These are phyloP conservation scores for Schoenoplectus triqueter DNA, from an alignment of 202 grass and related monocot species.

Conservation along the genomic window DNA sequence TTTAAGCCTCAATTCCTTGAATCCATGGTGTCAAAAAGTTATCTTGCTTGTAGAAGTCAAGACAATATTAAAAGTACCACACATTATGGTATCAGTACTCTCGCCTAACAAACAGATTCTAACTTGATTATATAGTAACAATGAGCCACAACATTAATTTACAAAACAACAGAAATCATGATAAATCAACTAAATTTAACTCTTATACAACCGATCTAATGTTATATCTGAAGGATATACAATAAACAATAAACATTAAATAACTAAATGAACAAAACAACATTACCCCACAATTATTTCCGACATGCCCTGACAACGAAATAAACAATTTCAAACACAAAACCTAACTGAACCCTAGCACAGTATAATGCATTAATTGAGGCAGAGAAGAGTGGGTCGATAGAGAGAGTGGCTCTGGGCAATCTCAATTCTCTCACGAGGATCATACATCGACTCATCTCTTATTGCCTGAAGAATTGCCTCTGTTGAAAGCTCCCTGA, in stretches of 20 bases:
- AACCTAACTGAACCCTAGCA: conserved; percentile 22
- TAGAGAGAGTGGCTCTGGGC: conserved; percentile 78
- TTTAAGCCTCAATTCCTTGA: not conserved
- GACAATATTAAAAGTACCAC: not conserved
- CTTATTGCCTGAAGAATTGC: conserved; percentile 94
- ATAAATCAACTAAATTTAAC: not conserved
- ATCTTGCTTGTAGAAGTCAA: not conserved
- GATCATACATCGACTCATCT: conserved; percentile 97
- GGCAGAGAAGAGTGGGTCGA: conserved; percentile 81
- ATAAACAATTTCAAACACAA: conserved; percentile 27
- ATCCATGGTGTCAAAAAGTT: not conserved
- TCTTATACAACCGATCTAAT: not conserved
- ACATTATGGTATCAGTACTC: not conserved
- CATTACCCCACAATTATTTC: not conserved
- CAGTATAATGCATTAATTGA: conserved; percentile 25
- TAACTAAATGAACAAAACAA: conserved; percentile 28
- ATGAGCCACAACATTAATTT: conserved; percentile 14
- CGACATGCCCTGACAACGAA: not conserved
- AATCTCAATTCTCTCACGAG: conserved; percentile 93
- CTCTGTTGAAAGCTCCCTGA: conserved; percentile 66
- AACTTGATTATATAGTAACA: not conserved
- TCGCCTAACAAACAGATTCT: not conserved
- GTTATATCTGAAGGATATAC: not conserved
- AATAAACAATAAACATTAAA: not conserved
- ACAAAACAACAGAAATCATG: not conserved